Evolutionary conservation across 148 eudicot species (phyloP), one percentile per base, ranked within the genome.

Genomic region (Cornus florida): DNA sequence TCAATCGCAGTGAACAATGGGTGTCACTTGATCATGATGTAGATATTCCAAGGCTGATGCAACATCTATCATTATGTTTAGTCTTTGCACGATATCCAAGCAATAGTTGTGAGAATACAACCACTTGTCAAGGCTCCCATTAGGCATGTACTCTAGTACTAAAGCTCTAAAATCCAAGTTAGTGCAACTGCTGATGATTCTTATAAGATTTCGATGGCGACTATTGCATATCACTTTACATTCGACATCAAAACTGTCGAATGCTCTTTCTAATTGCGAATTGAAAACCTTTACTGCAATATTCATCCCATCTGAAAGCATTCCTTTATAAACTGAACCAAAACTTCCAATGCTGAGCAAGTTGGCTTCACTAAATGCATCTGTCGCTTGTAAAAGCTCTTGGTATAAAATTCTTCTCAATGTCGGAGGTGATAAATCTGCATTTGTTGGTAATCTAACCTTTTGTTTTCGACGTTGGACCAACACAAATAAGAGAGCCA

Each of bases 1-100:
- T 84, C 35, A 84, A 79, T 80, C 86, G 64, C 86, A 77, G 31
- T 84, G 86, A 73, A 84, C 68, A 20, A 84, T 80, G 35, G 83
- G 81, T 10, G 62, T 67, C 10, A 28, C 1, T 20, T 23, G 72
- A 20, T 81, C 81, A 62, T 48, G 59, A 38, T 84, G 28, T 28
- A 28, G 86, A 84, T 84, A 80, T 11, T 84, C 86, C 23, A 80
- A 39, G 12, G 81, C 86, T 3, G 23, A 77, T 31, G 78, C 86
- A n/a, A 84, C 81, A 69, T 84, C 86, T 20, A 84, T 71, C 46
- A 77, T 73, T 28, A 83, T 38, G 28, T 77, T 68, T 20, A 82
- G 4, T 38, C 82, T 53, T 53, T 59, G 82, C 12, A 48, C 8
- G 19, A 78, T 12, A 64, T 75, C 72, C 72, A 83, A 73, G 56